phyloP scores from a whole-genome alignment of 2,329 filamentous ascomycete species.

The Pseudogymnoascus sp. region DNA sequence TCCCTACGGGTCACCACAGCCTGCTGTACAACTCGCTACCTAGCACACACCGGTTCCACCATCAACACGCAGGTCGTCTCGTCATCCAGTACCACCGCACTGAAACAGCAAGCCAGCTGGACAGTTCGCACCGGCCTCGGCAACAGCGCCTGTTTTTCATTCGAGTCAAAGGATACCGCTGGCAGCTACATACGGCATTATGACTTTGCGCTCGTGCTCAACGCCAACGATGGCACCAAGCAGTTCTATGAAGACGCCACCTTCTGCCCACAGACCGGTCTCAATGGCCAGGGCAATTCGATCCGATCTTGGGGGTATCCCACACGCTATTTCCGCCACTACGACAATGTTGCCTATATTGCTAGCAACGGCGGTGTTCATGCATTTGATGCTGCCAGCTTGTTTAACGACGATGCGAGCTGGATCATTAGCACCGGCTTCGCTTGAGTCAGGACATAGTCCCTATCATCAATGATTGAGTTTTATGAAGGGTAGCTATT shows the following conservation, averaged over 20 bases:
- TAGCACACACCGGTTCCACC: conserved; percentile 42
- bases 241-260: conserved; percentile 53
- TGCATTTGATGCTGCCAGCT: conserved; percentile 39
- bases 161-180: conserved; percentile 49
- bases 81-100: conserved; percentile 38
- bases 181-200: conserved; percentile 51
- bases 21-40: conserved; percentile 44
- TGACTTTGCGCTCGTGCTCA: conserved; percentile 42
- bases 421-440: conserved; percentile 39
- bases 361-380: conserved; percentile 50
- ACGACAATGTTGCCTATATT: conserved; percentile 35
- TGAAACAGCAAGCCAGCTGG: conserved; percentile 46
- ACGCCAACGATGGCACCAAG: conserved; percentile 46
- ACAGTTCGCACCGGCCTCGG: conserved; percentile 46
- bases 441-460: conserved; percentile 26
- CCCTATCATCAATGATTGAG: neutral
- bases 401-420: conserved; percentile 47
- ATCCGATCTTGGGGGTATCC: conserved; percentile 53
- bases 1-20: conserved; percentile 48
- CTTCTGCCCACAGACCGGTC: conserved; percentile 46
- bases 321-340: conserved; percentile 50
- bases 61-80: conserved; percentile 48
- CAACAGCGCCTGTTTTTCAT: conserved; percentile 50
- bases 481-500: neutral
- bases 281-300: conserved; percentile 43